A percentile compares a stretch with the other conserved stretches of the same genome.
Evolutionary conservation across 768 basidiomycete species (phyloP).

Genomic region (Lactarius hatsudake): DNA sequence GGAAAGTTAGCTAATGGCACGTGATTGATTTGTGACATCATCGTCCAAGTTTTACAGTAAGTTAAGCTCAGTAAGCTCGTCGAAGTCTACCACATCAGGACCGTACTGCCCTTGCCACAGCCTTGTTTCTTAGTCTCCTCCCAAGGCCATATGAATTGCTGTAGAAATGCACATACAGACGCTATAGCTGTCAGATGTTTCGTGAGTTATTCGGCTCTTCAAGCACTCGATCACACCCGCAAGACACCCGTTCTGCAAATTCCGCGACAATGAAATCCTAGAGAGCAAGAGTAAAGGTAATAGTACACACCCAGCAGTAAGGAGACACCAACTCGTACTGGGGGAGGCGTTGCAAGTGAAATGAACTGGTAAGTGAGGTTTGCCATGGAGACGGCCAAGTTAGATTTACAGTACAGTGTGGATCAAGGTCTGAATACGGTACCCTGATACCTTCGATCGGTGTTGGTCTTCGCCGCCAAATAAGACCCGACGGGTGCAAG

Average conservation of each 20-base stretch:
- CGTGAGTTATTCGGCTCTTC: no score
- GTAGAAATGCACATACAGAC: neutral
- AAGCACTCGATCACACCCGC: neutral
- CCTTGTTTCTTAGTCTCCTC: neutral
- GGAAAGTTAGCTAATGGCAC: no score
- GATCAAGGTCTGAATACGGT: neutral
- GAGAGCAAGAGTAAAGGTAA: neutral
- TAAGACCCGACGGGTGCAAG: neutral
- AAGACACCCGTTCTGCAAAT: neutral
- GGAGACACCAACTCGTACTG: neutral
- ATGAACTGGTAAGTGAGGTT: neutral
- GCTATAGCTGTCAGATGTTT: no score
- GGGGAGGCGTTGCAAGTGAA: neutral
- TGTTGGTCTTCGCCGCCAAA: neutral
- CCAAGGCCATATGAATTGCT: neutral
- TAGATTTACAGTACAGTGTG: neutral
- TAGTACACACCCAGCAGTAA: neutral
- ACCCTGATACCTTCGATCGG: neutral
- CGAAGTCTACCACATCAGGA: no score
- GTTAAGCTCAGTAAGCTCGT: no score
- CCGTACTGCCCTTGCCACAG: no score
- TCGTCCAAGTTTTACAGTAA: no score
- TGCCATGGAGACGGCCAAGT: neutral
- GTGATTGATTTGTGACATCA: no score
- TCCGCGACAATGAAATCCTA: neutral